Evolutionary conservation across 192 early-diverging fungal species (phyloP).

Genomic region (Chytriomyces sp.): DNA sequence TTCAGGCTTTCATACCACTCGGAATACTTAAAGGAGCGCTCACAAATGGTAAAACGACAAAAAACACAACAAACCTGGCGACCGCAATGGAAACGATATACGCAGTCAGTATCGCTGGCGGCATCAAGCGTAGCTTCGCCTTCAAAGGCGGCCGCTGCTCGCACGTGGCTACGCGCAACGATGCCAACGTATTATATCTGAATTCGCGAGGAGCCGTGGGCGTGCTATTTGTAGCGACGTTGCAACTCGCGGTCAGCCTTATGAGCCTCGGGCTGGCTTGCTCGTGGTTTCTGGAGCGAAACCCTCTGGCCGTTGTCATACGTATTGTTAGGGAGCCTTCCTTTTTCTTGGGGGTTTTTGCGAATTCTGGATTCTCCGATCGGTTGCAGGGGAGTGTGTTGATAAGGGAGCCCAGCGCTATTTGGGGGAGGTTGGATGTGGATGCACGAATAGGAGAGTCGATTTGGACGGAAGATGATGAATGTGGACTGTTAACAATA

Average conservation of each 20-base stretch:
- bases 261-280: background rate
- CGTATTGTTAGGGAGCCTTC: background rate
- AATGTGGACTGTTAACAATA: background rate
- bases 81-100: conserved; percentile 1
- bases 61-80: too few species aligned
- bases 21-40: too few species aligned
- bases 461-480: background rate
- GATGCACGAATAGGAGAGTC: background rate
- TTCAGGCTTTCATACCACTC: too few species aligned
- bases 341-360: conserved; percentile 2
- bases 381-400: conserved; percentile 1
- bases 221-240: background rate
- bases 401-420: background rate
- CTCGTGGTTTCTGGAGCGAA: background rate
- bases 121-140: conserved; percentile 3
- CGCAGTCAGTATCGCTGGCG: background rate
- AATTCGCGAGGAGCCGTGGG: background rate
- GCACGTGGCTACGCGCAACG: background rate
- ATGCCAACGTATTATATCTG: background rate
- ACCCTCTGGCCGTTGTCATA: background rate
- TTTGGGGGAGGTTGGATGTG: background rate
- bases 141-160: background rate
- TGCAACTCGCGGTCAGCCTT: conserved; percentile 4
- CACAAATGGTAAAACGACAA: too few species aligned
- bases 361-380: background rate